A percentile compares a stretch with the other conserved stretches of the same genome.
Evolutionary conservation across 2,329 filamentous ascomycete genomes (phyloP).

Genomic region (Dothideomycetes sp.): DNA sequence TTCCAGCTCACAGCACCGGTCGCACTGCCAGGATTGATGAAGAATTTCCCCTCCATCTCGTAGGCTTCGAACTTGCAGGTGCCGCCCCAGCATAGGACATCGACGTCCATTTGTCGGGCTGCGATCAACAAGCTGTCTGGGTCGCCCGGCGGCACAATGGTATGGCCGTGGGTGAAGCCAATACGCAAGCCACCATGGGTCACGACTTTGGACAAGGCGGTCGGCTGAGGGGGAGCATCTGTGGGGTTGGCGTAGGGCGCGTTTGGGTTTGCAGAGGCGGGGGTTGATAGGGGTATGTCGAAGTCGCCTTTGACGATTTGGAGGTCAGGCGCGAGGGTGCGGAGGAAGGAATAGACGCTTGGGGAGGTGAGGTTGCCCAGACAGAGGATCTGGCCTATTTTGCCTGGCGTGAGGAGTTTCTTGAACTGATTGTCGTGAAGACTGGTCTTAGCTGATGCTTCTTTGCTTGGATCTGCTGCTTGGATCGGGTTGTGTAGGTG

Average conservation of each 20-base stretch:
- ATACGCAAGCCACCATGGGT: constrained; percentile 58
- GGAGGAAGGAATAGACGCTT: constrained; percentile 46
- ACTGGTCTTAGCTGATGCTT: constrained; percentile 7
- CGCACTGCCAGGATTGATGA: constrained; percentile 58
- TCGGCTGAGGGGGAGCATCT: constrained; percentile 21
- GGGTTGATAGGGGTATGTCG: constrained; percentile 55
- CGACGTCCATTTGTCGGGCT: constrained; percentile 60
- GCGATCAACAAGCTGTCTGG: constrained; percentile 56
- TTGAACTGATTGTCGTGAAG: constrained; percentile 29
- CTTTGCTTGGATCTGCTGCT: too few relatives aligned
- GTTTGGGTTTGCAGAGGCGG: constrained; percentile 19
- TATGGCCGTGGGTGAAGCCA: constrained; percentile 61
- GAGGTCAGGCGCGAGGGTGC: constrained; percentile 46
- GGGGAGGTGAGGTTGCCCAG: constrained; percentile 48
- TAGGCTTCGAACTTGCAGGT: constrained; percentile 62
- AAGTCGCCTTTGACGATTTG: constrained; percentile 62
- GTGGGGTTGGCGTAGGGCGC: constrained; percentile 8
- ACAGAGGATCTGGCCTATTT: constrained; percentile 48
- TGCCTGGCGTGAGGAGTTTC: constrained; percentile 47
- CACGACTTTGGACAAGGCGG: constrained; percentile 55
- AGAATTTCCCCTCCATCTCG: constrained; percentile 62
- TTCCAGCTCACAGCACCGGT: constrained; percentile 54
- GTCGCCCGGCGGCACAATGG: constrained; percentile 58
- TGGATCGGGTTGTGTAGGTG: too few relatives aligned
- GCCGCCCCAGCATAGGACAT: constrained; percentile 58